Evolutionary conservation across 176 grass and related monocot species (phyloP), one percentile per base, ranked within the genome.

Genomic region (Themeda triandra): DNA sequence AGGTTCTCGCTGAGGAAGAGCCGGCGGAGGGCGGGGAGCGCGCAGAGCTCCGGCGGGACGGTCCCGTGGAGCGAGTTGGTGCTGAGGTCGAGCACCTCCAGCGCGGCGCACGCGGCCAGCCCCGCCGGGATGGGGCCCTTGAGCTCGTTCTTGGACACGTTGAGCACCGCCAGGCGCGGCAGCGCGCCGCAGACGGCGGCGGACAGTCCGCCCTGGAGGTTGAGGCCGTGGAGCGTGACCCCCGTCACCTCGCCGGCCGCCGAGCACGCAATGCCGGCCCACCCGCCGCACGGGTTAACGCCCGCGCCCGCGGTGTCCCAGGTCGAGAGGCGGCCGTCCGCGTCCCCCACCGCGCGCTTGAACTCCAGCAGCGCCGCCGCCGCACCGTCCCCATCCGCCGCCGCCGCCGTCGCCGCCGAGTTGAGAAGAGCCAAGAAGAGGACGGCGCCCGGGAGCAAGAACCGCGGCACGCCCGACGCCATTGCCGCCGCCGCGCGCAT

Each of bases 1-100:
- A 84, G 84, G 72, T 99, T 99, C 84, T 99, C 96, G 81, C 93
- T 99, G 75, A 99, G 88, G 89, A 99, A 99, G 44, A 99, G 87
- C 18, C 85, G 87, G 30, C 80, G 85, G 10, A 99, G 85, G 4
- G 79, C 37, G 39, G 24, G 89, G 17, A 96, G 80, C 2, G 6
- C 18, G 83, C 93, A 96, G 77, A 99, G 77, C 9, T 79, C 86
- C 6, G 49, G 66, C 6, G 96, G 93, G 71, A 99, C 73, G 36
- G n/a, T 32, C 13, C 91, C 86, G 71, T 87, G 91, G 46, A 99
- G 27, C 41, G 53, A 56, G 74, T 99, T 99, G 44, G 93, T 99
- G 83, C 96, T 96, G 71, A 99, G 83, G 87, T 99, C 93, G 72
- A 99, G 96, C 21, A 96, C 88, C 90, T 92, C 37, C 76, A 99